Evolutionary conservation across 2,329 filamentous ascomycete genomes (phyloP).

Genomic region (Clonostachys solani): DNA sequence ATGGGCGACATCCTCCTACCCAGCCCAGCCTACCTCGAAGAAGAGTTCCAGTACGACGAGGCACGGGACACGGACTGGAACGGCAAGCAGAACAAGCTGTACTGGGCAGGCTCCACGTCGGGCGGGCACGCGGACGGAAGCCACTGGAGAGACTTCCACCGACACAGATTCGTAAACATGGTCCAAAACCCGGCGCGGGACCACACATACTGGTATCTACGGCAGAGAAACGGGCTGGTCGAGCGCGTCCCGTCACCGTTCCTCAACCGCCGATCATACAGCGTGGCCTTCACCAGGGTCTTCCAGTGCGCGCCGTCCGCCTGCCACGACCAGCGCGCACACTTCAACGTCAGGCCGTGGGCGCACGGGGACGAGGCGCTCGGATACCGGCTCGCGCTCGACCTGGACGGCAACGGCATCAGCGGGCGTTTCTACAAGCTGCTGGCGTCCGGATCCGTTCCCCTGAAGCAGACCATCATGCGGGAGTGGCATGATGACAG

Average conservation of each 20-base stretch:
- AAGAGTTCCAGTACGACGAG: slow-evolving; percentile 33
- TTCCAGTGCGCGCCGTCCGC: slow-evolving; percentile 33
- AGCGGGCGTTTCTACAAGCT: slow-evolving; percentile 49
- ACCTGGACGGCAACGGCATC: slow-evolving; percentile 52
- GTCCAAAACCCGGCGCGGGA: slow-evolving; percentile 21
- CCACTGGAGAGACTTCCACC: slow-evolving; percentile 37
- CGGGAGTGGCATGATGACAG: slow-evolving; percentile 56
- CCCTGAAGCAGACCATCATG: slow-evolving; percentile 47
- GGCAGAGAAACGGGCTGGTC: slow-evolving; percentile 6
- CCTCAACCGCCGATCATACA: slow-evolving; percentile 30
- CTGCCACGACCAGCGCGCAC: slow-evolving; percentile 26
- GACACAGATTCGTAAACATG: slow-evolving; percentile 38
- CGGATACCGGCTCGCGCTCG: slow-evolving; percentile 36
- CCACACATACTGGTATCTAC: slow-evolving; percentile 22
- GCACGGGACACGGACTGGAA: slow-evolving; percentile 39
- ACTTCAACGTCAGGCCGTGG: slow-evolving; percentile 23
- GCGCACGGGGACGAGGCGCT: slow-evolving; percentile 27
- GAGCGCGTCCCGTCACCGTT: slow-evolving; percentile 16
- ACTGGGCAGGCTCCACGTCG: slow-evolving; percentile 54
- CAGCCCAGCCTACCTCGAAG: slow-evolving; percentile 40
- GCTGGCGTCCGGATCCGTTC: slow-evolving; percentile 37
- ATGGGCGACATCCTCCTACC: slow-evolving; percentile 50
- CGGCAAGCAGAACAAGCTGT: slow-evolving; percentile 42
- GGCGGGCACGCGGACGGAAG: slow-evolving; percentile 32
- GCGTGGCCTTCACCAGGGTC: slow-evolving; percentile 39